Evolutionary conservation across 1,284 basidiomycete species (phyloP).

Genomic region (Ganoderma multipileum): DNA sequence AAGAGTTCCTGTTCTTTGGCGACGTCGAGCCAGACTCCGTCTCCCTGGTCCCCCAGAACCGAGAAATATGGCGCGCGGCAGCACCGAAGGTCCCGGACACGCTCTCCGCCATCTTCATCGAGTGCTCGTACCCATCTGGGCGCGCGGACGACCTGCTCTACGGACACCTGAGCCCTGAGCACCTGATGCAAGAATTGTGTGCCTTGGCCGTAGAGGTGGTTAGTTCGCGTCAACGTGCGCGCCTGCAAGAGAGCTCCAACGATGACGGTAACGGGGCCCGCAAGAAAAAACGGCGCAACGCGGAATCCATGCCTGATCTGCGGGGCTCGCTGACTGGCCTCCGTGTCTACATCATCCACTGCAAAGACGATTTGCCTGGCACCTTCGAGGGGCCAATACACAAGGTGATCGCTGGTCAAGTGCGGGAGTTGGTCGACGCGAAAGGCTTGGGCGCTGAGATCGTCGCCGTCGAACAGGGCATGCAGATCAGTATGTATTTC

Average conservation of each 20-base stretch:
- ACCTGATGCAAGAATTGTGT: conserved; percentile 71
- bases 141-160: conserved; percentile 67
- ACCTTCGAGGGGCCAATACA: conserved; percentile 53
- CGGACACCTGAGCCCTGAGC: conserved; percentile 80
- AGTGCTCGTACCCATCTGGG: conserved; percentile 81
- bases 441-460: conserved; percentile 68
- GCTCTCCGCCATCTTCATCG: conserved; percentile 78
- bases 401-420: conserved; percentile 68
- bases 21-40: conserved; percentile 83
- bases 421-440: conserved; percentile 59
- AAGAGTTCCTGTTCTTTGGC: conserved; percentile 85
- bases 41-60: conserved; percentile 60
- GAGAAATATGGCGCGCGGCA: conserved; percentile 73
- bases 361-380: conserved; percentile 70
- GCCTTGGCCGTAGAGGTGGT: conserved; percentile 70
- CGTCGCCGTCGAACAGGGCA: conserved; percentile 72
- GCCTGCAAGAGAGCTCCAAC: conserved; percentile 4
- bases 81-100: conserved; percentile 70
- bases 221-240: conserved; percentile 42
- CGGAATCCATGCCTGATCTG: conserved; percentile 48
- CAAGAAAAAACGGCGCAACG: conserved; percentile 53
- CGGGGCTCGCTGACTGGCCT: conserved; percentile 62
- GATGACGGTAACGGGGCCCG: conserved; percentile 45
- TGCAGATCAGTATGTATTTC: conserved; percentile 63
- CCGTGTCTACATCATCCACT: conserved; percentile 78